Base-by-base conservation (phyloP, 2,329 filamentous ascomycete species). In the Xylaria sp. region DNA sequence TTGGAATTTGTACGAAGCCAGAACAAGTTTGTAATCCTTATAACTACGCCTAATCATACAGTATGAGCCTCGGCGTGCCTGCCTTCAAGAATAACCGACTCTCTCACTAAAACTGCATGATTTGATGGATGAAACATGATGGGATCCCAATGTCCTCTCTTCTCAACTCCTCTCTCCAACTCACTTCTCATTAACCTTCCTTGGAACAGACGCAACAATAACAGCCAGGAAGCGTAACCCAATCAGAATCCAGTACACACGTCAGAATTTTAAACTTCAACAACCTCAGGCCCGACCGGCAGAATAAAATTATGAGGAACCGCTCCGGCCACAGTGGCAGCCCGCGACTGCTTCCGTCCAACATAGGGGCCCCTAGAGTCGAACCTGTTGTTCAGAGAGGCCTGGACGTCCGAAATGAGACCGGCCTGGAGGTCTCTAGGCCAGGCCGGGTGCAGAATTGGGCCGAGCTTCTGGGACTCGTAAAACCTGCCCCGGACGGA, bases 401-500 rank as follows among this genome's bases (percentile, higher is more conserved):
- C 70, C 52, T 76, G 72, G 42, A 76, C 75, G 26, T 79, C 76
- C 26, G 74, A 71, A 22, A 81, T 67, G 34, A 71, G 64, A 39
- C 74, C 74, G 16, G 73, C 71, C 4, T 67, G 66, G 39, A 76
- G 67, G 53, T 75, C 76, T 4, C 66, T 68, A 1, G 62, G 64
- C 8, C 52, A 60, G 6, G 42, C n/a, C 2, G 72, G 71, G 39
- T 79, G 73, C 48, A 84, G 69, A 50, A 83, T 75, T 16, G 75
- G 74, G 68, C 82, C 78, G 34, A 85, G 72, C 53, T 76, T 73
- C 52, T 76, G 70, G n/a, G 79, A 79, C 16, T 82, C 78, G 69
- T 85, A 85, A 69, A 84, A 84, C n/a, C 82, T 74, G 46, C 82
- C 82, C 52, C 75, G 73, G 46, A 85, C 73, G 19, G 73, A 72